Evolutionary conservation across 2,329 filamentous ascomycete species (phyloP).

Genomic region (Calonectria ilicicola): DNA sequence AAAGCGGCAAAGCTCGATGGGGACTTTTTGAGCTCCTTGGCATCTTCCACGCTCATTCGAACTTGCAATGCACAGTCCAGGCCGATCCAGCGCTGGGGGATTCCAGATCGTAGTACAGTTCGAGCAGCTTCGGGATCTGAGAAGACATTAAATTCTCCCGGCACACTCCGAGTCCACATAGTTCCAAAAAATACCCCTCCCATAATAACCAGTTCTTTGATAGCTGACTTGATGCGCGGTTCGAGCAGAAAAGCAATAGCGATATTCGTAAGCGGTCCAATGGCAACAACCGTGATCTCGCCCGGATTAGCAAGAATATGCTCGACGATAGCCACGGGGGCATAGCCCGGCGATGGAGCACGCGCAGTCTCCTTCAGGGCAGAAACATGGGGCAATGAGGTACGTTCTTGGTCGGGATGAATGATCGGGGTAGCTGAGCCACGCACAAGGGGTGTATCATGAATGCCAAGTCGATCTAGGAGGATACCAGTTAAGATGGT

Average conservation of each 20-base stretch:
- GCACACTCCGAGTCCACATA: background rate
- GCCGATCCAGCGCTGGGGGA: background rate
- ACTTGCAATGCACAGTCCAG: background rate
- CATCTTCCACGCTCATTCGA: background rate
- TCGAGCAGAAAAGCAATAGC: background rate
- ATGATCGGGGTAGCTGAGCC: background rate
- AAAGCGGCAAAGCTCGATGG: background rate
- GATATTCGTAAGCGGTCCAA: background rate
- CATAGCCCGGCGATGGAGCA: background rate
- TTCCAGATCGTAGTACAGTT: background rate
- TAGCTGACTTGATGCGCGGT: background rate
- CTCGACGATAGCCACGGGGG: background rate
- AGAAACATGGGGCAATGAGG: background rate
- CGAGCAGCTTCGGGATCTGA: background rate
- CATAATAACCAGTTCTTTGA: background rate
- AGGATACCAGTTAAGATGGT: background rate
- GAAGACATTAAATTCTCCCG: background rate
- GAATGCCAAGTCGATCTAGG: background rate
- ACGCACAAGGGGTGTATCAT: background rate
- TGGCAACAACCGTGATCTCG: background rate
- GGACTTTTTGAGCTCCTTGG: background rate
- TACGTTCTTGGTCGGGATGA: background rate
- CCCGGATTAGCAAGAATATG: background rate
- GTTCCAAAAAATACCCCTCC: background rate
- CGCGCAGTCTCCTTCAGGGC: background rate